Percentiles rank a stretch among this genome's conserved stretches.
Evolutionary conservation across 2,329 filamentous ascomycete genomes (phyloP).

Genomic region (Thyridium curvatum): DNA sequence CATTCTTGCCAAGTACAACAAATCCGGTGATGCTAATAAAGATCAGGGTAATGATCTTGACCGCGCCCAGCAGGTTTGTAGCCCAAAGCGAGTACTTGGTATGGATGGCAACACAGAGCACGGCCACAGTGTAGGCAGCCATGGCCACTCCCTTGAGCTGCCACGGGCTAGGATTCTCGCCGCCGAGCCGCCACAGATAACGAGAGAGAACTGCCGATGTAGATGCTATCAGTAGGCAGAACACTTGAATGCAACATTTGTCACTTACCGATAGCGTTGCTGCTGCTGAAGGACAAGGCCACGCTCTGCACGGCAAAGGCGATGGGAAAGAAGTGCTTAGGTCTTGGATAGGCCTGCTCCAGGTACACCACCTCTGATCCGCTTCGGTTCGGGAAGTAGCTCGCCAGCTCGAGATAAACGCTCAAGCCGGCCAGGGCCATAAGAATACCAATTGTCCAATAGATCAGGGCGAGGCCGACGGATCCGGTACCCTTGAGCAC

Average conservation of each 20-base stretch:
- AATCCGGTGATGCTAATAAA: conserved; percentile 52
- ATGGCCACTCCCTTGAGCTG: conserved; percentile 61
- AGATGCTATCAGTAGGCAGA: neutral
- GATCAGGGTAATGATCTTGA: conserved; percentile 53
- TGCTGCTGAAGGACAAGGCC: conserved; percentile 58
- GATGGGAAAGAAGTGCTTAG: conserved; percentile 57
- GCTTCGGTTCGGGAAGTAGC: conserved; percentile 61
- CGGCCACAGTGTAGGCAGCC: conserved; percentile 54
- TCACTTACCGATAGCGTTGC: conserved; percentile 49
- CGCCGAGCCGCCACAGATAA: conserved; percentile 55
- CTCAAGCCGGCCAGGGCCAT: conserved; percentile 48
- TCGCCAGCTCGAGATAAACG: conserved; percentile 57
- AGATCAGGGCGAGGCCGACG: conserved; percentile 55
- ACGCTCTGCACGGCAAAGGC: conserved; percentile 60
- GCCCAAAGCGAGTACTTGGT: conserved; percentile 47
- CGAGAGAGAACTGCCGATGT: conserved; percentile 49
- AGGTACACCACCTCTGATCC: conserved; percentile 63
- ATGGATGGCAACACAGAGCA: conserved; percentile 41
- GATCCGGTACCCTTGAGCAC: conserved; percentile 57
- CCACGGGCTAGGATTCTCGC: conserved; percentile 48
- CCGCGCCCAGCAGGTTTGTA: conserved; percentile 45
- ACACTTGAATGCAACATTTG: accelerated
- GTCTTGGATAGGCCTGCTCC: conserved; percentile 60
- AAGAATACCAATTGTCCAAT: conserved; percentile 58
- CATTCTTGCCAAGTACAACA: conserved; percentile 51